Conservation (phyloP, 2,329 filamentous ascomycete species). For the Fusarium hainanense region DNA sequence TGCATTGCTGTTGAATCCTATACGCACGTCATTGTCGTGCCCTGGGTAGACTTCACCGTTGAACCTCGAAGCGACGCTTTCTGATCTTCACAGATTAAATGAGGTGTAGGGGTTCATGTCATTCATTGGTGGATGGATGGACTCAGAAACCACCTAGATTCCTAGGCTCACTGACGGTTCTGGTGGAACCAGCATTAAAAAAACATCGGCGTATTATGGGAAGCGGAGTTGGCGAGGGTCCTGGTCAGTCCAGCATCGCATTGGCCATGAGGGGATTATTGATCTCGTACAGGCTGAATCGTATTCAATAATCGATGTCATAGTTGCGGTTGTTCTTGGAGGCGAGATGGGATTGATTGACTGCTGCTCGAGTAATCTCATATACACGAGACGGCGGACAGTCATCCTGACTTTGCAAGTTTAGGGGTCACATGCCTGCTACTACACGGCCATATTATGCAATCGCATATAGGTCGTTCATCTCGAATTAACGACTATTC, state of each 20-base stretch:
- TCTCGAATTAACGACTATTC: neutral
- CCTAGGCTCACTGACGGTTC: neutral
- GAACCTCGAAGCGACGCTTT: slow-evolving; percentile 4
- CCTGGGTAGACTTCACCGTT: slow-evolving; percentile 17
- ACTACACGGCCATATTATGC: neutral
- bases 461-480: neutral
- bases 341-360: neutral
- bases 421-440: neutral
- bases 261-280: slow-evolving; percentile 38
- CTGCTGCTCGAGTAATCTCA: slow-evolving; percentile 10
- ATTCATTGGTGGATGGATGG: slow-evolving; percentile 33
- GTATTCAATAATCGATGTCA: neutral
- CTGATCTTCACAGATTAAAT: slow-evolving; percentile 33
- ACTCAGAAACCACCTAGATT: neutral
- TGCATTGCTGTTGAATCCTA: neutral
- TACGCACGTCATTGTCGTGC: slow-evolving; percentile 25
- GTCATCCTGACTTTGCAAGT: neutral
- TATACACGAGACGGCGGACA: neutral
- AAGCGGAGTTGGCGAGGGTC: slow-evolving; percentile 32
- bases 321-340: neutral
- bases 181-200: neutral
- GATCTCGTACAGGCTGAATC: slow-evolving; percentile 1
- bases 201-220: slow-evolving; percentile 19
- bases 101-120: slow-evolving; percentile 2
- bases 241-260: slow-evolving; percentile 23